A percentile compares a stretch with the other conserved stretches of the same genome.
Evolutionary conservation across 2,329 filamentous ascomycete species (phyloP).

Genomic region (Tothia fuscella): DNA sequence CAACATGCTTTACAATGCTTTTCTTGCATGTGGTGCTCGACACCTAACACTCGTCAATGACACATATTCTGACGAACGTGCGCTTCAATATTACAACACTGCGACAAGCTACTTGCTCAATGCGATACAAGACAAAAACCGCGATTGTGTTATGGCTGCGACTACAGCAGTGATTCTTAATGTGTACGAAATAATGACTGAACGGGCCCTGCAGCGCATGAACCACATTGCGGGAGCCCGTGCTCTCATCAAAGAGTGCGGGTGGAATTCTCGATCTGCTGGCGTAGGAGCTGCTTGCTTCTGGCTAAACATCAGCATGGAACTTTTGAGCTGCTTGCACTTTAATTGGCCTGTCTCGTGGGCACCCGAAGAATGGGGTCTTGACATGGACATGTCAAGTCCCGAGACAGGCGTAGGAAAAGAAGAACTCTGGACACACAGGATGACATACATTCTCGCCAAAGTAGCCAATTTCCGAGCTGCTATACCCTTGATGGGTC

Average conservation of each 20-base stretch:
- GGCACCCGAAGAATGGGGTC: conserved; percentile 82
- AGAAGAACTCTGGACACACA: conserved; percentile 79
- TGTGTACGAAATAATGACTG: conserved; percentile 87
- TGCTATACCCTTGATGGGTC: conserved; percentile 45
- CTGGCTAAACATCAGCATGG: conserved; percentile 86
- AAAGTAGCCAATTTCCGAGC: conserved; percentile 80
- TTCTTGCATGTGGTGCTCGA: conserved; percentile 77
- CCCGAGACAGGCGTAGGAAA: conserved; percentile 35
- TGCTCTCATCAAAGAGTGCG: conserved; percentile 77
- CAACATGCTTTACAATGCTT: conserved; percentile 79
- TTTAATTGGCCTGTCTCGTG: conserved; percentile 80
- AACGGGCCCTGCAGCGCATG: conserved; percentile 67
- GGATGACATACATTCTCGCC: conserved; percentile 78
- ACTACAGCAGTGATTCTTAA: conserved; percentile 80
- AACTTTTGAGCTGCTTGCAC: conserved; percentile 76
- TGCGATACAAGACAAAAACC: conserved; percentile 69
- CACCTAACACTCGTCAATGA: conserved; percentile 63
- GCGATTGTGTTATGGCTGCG: conserved; percentile 74
- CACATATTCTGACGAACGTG: conserved; percentile 63
- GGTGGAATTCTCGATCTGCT: conserved; percentile 68
- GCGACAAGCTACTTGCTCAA: conserved; percentile 68
- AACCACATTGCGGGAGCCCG: conserved; percentile 78
- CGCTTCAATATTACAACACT: conserved; percentile 71
- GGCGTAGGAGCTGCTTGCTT: conserved; percentile 83
- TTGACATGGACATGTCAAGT: conserved; percentile 59